Conservation (phyloP, 2,329 filamentous ascomycete genomes). For the Pseudocercospora crystallina region DNA sequence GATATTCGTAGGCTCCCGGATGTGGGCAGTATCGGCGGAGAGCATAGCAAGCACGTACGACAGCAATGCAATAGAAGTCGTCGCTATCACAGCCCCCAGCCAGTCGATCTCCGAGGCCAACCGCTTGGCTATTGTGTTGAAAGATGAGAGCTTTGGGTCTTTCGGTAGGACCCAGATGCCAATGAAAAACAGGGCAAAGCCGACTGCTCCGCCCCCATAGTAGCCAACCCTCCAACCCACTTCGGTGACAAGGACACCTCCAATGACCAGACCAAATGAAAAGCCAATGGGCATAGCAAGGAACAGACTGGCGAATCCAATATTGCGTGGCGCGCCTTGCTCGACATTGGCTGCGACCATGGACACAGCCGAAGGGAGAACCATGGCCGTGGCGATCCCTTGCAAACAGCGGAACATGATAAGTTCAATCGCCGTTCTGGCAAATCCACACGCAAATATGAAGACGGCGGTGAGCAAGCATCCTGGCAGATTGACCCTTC, state of each 20-base stretch:
- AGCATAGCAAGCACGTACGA: constrained; percentile 47
- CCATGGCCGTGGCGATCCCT: constrained; percentile 23
- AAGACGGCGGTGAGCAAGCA: constrained; percentile 36
- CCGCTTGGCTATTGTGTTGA: constrained; percentile 25
- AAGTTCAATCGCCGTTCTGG: constrained; percentile 33
- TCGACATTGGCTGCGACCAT: constrained; percentile 51
- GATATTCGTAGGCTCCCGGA: constrained; percentile 19
- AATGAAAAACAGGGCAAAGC: constrained; percentile 39
- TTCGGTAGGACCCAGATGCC: constrained; percentile 42
- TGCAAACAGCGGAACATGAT: constrained; percentile 27
- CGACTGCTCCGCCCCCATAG: constrained; percentile 48
- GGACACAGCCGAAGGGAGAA: constrained; percentile 48
- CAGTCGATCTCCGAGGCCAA: constrained; percentile 53
- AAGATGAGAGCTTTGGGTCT: constrained; percentile 22
- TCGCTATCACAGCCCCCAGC: constrained; percentile 51
- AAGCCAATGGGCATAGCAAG: constrained; percentile 54
- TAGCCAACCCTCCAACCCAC: constrained; percentile 56
- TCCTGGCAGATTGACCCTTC: constrained; percentile 47
- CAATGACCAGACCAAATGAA: constrained; percentile 51
- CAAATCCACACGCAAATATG: constrained; percentile 43
- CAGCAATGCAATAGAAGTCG: constrained; percentile 49
- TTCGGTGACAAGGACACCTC: constrained; percentile 49
- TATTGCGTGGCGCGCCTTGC: constrained; percentile 49
- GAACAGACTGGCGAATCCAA: constrained; percentile 53
- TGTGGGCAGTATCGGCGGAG: constrained; percentile 22